Conservation (phyloP, 2,329 filamentous ascomycete genomes). For the Neopestalotiopsis sp. region DNA sequence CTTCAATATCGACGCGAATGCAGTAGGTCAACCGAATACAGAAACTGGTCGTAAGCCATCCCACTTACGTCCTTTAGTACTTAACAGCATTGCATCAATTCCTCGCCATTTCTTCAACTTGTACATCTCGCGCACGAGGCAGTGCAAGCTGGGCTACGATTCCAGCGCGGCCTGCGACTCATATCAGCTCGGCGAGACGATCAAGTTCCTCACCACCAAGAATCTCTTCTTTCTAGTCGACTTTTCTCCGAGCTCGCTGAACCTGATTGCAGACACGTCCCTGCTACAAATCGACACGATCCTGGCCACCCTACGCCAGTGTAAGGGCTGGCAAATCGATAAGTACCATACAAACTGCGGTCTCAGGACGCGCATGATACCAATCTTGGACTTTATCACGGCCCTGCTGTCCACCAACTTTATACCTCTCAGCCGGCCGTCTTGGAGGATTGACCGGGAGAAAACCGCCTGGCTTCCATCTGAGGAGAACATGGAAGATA, state of each 20-base stretch:
- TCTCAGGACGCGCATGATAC: slow-evolving; percentile 67
- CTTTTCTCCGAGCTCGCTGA: slow-evolving; percentile 55
- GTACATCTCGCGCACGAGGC: slow-evolving; percentile 68
- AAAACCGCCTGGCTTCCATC: slow-evolving; percentile 47
- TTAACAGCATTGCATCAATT: slow-evolving; percentile 73
- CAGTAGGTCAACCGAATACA: slow-evolving; percentile 15
- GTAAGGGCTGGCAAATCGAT: slow-evolving; percentile 76
- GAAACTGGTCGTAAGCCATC: too few species aligned
- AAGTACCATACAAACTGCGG: slow-evolving; percentile 77
- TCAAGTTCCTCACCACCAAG: slow-evolving; percentile 71
- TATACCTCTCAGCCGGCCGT: slow-evolving; percentile 48
- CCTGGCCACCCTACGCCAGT: slow-evolving; percentile 66
- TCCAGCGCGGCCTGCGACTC: slow-evolving; percentile 75
- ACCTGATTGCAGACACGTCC: slow-evolving; percentile 53
- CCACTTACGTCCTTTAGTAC: slow-evolving; percentile 42
- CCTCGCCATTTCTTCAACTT: slow-evolving; percentile 70
- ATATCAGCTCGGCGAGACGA: slow-evolving; percentile 79
- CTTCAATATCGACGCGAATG: slow-evolving; percentile 69
- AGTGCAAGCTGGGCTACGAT: slow-evolving; percentile 79
- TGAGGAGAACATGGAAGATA: slow-evolving; percentile 26
- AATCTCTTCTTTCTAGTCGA: slow-evolving; percentile 65
- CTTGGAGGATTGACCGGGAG: slow-evolving; percentile 51
- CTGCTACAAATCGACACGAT: slow-evolving; percentile 67
- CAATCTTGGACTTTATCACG: slow-evolving; percentile 69
- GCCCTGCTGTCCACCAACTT: slow-evolving; percentile 56